Conservation (phyloP, 345 rosid genomes). For the Chamaenerion angustifolium region DNA sequence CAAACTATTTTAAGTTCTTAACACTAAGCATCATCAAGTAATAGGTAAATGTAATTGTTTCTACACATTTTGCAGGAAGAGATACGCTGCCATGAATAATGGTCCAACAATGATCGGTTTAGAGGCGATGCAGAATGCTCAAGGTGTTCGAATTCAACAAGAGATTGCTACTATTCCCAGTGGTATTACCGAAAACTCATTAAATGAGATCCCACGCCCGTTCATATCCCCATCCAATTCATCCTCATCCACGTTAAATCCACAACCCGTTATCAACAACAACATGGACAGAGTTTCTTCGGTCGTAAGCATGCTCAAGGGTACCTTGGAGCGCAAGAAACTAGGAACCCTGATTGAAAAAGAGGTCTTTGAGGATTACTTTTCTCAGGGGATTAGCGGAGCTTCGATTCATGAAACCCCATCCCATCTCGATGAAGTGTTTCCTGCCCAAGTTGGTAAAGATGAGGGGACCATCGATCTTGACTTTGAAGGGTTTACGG, state of each 20-base stretch:
- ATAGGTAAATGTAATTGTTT: too few relatives aligned
- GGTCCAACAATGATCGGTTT: constrained; percentile 21
- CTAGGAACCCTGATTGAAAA: constrained; percentile 27
- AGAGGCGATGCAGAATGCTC: constrained; percentile 23
- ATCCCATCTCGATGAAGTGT: constrained; percentile 14
- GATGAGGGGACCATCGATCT: constrained; percentile 22
- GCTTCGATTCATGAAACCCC: constrained; percentile 19
- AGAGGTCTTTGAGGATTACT: constrained; percentile 5
- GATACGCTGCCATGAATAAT: constrained; percentile 57
- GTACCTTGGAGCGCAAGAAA: constrained; percentile 45
- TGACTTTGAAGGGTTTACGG: constrained; percentile 36
- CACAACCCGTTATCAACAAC: constrained; percentile 20
- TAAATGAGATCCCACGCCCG: constrained; percentile 22
- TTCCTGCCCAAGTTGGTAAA: constrained; percentile 16
- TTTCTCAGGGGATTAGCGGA: constrained; percentile 1
- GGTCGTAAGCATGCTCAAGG: constrained; percentile 62
- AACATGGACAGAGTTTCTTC: constrained; percentile 39
- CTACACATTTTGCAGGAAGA: constrained; percentile 40
- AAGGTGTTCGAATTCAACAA: constrained; percentile 22
- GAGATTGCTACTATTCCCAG: constrained; percentile 20
- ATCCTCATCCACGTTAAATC: constrained; percentile 33
- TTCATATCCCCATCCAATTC: constrained; percentile 47
- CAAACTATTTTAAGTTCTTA: neutral
- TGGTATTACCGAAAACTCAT: constrained; percentile 16
- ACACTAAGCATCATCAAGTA: neutral